Evolutionary conservation across 106 monocot genomes (phyloP).

Genomic region (Alisma plantagoaquatica): DNA sequence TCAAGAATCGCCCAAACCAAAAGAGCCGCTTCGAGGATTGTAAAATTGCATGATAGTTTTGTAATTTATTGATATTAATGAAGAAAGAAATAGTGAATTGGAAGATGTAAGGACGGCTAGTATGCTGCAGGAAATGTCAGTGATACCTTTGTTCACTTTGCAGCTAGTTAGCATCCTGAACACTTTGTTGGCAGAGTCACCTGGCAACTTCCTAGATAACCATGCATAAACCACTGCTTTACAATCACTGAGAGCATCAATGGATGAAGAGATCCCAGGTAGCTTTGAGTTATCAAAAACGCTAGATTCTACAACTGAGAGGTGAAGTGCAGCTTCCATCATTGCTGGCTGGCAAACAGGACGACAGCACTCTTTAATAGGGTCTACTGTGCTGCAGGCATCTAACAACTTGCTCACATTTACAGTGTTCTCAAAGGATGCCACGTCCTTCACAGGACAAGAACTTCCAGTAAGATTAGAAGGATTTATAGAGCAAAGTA

Average conservation of each 20-base stretch:
- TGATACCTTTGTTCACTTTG: constrained; percentile 87
- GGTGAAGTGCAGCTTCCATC: constrained; percentile 78
- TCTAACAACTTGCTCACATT: constrained; percentile 83
- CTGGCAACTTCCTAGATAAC: constrained; percentile 61
- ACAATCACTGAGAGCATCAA: constrained; percentile 65
- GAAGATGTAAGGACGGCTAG: too few relatives aligned
- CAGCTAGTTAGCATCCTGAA: constrained; percentile 88
- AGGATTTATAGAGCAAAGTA: constrained; percentile 58
- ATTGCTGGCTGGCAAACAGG: constrained; percentile 86
- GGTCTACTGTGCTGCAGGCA: constrained; percentile 74
- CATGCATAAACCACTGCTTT: constrained; percentile 88
- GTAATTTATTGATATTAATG: too few relatives aligned
- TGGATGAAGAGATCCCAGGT: constrained; percentile 24
- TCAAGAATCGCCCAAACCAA: too few relatives aligned
- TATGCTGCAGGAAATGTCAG: too few relatives aligned
- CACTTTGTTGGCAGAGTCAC: constrained; percentile 60
- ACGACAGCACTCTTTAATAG: constrained; percentile 92
- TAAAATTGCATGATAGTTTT: too few relatives aligned
- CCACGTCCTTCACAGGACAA: constrained; percentile 77
- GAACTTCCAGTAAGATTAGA: constrained; percentile 73
- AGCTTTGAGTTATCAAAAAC: constrained; percentile 30
- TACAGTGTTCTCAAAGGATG: constrained; percentile 70
- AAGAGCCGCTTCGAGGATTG: too few relatives aligned
- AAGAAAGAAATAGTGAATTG: too few relatives aligned
- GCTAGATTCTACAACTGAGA: constrained; percentile 39